Percentiles rank a stretch among this genome's conserved stretches.
Conservation (phyloP, 2,329 filamentous ascomycete genomes). For the Sclerotinia spermophila region DNA sequence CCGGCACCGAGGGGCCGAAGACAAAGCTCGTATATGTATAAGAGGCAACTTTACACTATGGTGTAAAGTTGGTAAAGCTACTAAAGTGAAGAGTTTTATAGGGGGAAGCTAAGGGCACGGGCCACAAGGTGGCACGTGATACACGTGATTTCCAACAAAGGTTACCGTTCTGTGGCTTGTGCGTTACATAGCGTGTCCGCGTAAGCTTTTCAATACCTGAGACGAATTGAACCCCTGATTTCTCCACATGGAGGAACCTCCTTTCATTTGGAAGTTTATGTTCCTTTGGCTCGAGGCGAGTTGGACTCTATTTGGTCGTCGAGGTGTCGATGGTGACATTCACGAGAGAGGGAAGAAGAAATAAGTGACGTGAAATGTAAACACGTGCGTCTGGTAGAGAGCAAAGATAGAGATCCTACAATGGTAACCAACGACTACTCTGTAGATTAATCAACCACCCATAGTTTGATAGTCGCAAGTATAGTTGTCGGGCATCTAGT, state of each 20-base stretch:
- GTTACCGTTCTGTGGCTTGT: not conserved
- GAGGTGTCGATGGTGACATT: not conserved
- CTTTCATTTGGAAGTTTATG: slow-evolving; percentile 3
- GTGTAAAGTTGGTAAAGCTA: no score
- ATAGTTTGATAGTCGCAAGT: not conserved
- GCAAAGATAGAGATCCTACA: not conserved
- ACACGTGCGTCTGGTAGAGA: not conserved
- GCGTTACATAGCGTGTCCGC: not conserved
- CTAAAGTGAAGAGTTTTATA: no score
- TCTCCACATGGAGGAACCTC: not conserved
- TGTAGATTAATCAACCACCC: not conserved
- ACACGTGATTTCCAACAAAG: no score
- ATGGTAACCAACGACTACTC: not conserved
- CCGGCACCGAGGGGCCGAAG: no score
- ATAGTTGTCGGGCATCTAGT: not conserved
- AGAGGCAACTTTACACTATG: no score
- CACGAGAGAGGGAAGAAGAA: not conserved
- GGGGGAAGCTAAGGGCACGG: no score
- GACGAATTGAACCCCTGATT: not conserved
- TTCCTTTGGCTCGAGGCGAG: not conserved
- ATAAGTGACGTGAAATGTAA: not conserved
- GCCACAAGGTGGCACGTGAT: no score
- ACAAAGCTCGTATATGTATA: no score
- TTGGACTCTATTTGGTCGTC: not conserved
- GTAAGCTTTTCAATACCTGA: not conserved